Evolutionary conservation across 2,329 filamentous ascomycete species (phyloP), one percentile per base, ranked within the genome.

Genomic region (Colletotrichum agaves): DNA sequence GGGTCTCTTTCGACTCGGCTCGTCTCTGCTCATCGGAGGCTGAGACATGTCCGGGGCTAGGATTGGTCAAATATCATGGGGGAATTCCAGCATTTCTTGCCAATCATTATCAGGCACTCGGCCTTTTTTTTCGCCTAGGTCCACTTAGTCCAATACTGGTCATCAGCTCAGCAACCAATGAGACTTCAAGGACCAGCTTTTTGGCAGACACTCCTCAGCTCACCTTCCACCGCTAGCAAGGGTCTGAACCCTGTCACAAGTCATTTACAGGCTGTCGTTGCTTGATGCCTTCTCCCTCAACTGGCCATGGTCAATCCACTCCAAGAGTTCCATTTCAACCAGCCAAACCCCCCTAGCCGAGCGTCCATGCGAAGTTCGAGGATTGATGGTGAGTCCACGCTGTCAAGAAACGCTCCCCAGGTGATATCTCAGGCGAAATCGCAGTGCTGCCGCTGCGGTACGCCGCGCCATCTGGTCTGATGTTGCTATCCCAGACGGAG

Each of bases 151-250:
- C 41, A 11, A 58, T 37, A 66, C 43, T 63, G 72, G 70, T 73
- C 70, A 52, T 46, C 52, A 63, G 43, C 37, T 39, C 66, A 67
- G 46, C 39, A 46, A 23, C 77, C 77, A 79, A 79, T 79, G 72
- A 77, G 63, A 56, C 33, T 52, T 63, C 72, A 68, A 69, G 77
- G 57, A 56, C 56, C 46, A 73, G 72, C 65, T 64, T 76, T 71
- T 76, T 70, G 69, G 71, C 70, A 74, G 72, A 76, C 74, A 76
- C 72, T 73, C 76, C 75, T 78, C 74, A 76, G 74, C 73, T 76
- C 72, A 73, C 71, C 70, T 66, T 74, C 74, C 70, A 71, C 74
- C 74, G 74, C 71, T 72, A 71, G 62, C 62, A 52, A 67, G 69
- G 70, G 70, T 67, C 63, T 64, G 69, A 72, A 72, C 71, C 73